These are phyloP conservation scores for Eucalyptus regnans DNA, from an alignment of 345 rosid genomes.

Conservation along the genomic window DNA sequence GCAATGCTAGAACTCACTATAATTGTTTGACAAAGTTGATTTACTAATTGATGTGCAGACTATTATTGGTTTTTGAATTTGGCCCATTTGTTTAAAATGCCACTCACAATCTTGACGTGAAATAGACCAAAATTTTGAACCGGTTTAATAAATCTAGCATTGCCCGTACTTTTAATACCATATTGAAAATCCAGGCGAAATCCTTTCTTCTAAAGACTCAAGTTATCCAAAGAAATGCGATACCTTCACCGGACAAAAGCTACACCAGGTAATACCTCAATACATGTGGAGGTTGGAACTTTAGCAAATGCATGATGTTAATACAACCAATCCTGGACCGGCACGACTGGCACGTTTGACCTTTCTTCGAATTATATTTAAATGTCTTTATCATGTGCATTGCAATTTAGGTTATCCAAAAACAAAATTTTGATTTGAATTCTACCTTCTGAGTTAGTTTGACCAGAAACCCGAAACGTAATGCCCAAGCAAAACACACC, in stretches of 20 bases:
- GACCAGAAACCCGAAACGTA: neutral
- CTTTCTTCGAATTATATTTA: neutral
- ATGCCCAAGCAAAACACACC: neutral
- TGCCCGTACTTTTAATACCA: neutral
- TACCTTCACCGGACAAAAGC: neutral
- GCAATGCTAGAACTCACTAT: neutral
- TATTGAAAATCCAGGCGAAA: neutral
- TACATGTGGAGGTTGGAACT: neutral
- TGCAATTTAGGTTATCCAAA: neutral
- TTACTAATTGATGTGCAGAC: neutral
- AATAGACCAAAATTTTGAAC: neutral
- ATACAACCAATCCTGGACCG: neutral
- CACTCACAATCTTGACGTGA: neutral
- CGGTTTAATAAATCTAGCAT: neutral
- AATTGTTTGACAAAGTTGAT: neutral
- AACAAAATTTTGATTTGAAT: neutral
- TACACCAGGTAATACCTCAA: neutral
- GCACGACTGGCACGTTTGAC: neutral
- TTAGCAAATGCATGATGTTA: neutral
- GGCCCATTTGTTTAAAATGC: neutral
- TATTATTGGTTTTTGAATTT: neutral
- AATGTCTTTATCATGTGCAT: neutral
- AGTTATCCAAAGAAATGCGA: neutral
- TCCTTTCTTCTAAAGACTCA: neutral
- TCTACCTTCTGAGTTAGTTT: neutral